Conservation (phyloP, 768 basidiomycete genomes). For the Boletus pseudo-olivaceus region DNA sequence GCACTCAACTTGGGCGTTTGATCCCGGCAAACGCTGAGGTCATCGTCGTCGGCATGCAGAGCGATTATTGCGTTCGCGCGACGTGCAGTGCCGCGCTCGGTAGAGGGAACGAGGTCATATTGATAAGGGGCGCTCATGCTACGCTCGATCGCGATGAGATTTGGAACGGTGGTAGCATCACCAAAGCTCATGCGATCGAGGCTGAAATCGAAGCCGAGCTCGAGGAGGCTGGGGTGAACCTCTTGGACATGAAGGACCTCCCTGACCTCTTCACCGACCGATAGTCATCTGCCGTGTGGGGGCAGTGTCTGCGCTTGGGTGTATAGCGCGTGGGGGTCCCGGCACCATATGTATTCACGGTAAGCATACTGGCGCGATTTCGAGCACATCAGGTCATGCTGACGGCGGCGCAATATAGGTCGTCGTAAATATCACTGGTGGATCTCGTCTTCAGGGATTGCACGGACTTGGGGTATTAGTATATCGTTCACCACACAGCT, state of each 20-base stretch:
- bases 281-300: constrained; percentile 24
- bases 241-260: constrained; percentile 67
- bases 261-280: constrained; percentile 56
- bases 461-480: neutral
- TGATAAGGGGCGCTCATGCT: constrained; percentile 63
- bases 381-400: neutral
- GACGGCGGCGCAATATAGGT: neutral
- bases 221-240: constrained; percentile 62
- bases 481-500: neutral
- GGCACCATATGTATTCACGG: constrained; percentile 4
- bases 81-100: constrained; percentile 61
- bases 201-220: constrained; percentile 62
- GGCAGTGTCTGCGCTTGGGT: neutral
- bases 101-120: constrained; percentile 62
- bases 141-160: constrained; percentile 66
- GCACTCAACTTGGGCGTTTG: constrained; percentile 49
- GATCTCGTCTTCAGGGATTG: neutral
- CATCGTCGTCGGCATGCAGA: constrained; percentile 64
- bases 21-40: constrained; percentile 56
- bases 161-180: constrained; percentile 53
- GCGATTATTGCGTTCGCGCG: constrained; percentile 55
- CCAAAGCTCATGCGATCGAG: constrained; percentile 50
- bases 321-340: neutral
- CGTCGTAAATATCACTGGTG: neutral
- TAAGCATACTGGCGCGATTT: constrained; percentile 2